phyloP scores from a whole-genome alignment of 306 rosid species.

The Phaseolus lunatus region DNA sequence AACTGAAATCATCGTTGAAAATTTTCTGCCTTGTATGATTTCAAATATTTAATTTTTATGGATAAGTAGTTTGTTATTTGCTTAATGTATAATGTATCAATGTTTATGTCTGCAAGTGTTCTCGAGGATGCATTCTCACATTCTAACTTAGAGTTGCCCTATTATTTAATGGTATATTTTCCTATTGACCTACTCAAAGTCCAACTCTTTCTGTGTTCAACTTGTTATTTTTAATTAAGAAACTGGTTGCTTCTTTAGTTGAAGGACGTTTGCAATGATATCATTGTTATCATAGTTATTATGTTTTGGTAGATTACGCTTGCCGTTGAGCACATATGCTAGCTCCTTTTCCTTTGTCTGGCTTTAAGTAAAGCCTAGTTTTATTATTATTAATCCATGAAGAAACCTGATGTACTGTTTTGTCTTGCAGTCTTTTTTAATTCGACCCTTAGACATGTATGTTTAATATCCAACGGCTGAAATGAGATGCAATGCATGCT shows the following conservation, averaged over 20 bases:
- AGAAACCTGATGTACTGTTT: constrained; percentile 33
- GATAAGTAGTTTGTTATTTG: constrained; percentile 16
- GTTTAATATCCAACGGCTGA: constrained; percentile 55
- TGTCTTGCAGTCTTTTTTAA: constrained; percentile 49
- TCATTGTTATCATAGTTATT: neutral
- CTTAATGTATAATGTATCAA: constrained; percentile 6
- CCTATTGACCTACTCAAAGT: constrained; percentile 10
- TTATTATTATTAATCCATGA: constrained; percentile 17
- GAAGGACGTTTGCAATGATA: constrained; percentile 12
- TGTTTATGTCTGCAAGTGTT: neutral
- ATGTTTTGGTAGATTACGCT: constrained; percentile 9
- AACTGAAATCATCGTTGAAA: constrained; percentile 8
- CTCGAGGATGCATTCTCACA: constrained; percentile 1
- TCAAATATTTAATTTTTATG: constrained; percentile 17
- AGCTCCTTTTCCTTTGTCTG: constrained; percentile 10
- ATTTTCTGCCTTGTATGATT: constrained; percentile 12
- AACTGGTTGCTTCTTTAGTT: constrained; percentile 22
- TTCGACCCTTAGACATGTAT: constrained; percentile 50
- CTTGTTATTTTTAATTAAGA: constrained; percentile 12
- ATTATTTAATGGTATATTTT: constrained; percentile 29
- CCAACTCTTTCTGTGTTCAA: neutral
- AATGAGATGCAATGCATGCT: constrained; percentile 99
- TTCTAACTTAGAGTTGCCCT: constrained; percentile 26
- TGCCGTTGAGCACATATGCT: constrained; percentile 8
- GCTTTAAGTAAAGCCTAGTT: constrained; percentile 26